Conservation (phyloP, 306 rosid genomes). For the Arachis hypogaea region DNA sequence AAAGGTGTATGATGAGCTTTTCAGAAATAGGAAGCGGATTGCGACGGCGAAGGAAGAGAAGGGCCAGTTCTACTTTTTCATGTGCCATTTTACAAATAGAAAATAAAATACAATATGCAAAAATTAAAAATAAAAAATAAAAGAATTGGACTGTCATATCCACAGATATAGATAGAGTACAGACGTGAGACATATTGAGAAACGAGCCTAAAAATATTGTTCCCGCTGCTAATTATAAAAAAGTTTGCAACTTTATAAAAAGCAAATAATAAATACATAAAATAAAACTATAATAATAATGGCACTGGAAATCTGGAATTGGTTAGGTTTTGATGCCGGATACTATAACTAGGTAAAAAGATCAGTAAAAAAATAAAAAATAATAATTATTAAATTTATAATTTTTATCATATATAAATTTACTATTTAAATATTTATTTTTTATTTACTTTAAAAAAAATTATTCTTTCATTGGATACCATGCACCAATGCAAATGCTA, state of each 20-base stretch:
- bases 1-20: not conserved
- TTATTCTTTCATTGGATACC: too few species aligned
- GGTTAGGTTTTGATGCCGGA: too few species aligned
- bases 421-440: too few species aligned
- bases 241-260: not conserved
- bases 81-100: not conserved
- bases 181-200: conserved; percentile 10
- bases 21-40: conserved; percentile 21
- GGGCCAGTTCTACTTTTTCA: conserved; percentile 20
- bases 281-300: too few species aligned
- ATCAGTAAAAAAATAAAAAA: too few species aligned
- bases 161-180: not conserved
- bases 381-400: too few species aligned
- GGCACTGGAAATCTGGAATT: too few species aligned
- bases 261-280: not conserved
- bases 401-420: too few species aligned
- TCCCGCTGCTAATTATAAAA: too few species aligned
- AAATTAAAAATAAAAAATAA: not conserved
- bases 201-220: not conserved
- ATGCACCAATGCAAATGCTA: too few species aligned
- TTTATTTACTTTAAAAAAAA: too few species aligned
- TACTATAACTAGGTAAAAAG: too few species aligned
- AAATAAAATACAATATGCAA: not conserved
- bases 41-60: conserved; percentile 13
- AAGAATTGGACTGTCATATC: not conserved